A percentile compares a stretch with the other conserved stretches of the same genome.
Conservation (phyloP, 2,329 filamentous ascomycete species). For the Corniculantispora saksenae region DNA sequence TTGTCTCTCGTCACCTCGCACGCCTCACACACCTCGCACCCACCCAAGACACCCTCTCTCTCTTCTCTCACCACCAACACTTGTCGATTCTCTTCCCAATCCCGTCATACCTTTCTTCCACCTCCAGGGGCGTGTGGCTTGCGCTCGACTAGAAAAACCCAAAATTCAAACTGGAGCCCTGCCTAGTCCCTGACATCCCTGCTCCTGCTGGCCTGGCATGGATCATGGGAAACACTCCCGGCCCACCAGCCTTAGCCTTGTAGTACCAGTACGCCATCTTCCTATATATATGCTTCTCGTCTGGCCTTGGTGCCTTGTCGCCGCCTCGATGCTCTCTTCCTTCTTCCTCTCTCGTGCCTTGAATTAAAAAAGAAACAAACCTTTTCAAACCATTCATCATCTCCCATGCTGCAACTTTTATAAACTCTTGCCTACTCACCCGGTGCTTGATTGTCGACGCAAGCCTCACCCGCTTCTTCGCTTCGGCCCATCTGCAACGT, state of each 20-base stretch:
- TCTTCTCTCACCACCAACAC: neutral
- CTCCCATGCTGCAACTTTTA: neutral
- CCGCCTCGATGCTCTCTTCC: constrained; percentile 13
- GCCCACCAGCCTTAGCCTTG: constrained; percentile 14
- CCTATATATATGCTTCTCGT: constrained; percentile 16
- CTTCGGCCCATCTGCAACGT: neutral
- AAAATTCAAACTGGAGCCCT: neutral
- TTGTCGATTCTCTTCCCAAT: neutral
- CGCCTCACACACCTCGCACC: too few relatives aligned
- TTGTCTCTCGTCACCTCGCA: too few relatives aligned
- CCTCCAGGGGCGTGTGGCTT: too few relatives aligned
- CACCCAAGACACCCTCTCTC: neutral
- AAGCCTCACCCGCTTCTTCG: neutral
- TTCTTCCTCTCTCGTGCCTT: constrained; percentile 7
- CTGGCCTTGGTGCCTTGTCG: constrained; percentile 20
- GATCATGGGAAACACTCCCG: neutral
- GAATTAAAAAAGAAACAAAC: neutral
- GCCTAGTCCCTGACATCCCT: constrained; percentile 1
- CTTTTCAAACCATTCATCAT: neutral
- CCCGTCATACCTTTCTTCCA: too few relatives aligned
- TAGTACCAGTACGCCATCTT: constrained; percentile 1
- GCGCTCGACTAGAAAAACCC: neutral
- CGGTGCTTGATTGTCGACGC: neutral
- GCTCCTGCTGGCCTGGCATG: too few relatives aligned
- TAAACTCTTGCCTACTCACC: neutral